phyloP scores from a whole-genome alignment of 2,329 filamentous ascomycete genomes.

The Xylariales sp. region DNA sequence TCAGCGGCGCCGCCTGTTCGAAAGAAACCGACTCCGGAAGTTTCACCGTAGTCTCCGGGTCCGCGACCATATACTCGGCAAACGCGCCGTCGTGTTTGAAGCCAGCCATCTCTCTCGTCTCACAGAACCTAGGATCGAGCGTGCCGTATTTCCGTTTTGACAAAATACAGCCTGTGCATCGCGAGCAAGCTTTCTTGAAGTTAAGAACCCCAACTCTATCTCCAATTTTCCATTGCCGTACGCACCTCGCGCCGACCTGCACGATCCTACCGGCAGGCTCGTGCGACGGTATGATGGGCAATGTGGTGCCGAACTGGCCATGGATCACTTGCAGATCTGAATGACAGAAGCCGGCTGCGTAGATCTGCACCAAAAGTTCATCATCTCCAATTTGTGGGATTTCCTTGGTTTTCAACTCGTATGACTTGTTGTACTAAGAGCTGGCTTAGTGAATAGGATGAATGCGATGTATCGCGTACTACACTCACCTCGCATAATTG shows the following conservation, averaged over 20 bases:
- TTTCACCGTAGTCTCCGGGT: slow-evolving; percentile 24
- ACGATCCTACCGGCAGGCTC: slow-evolving; percentile 30
- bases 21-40: slow-evolving; percentile 24
- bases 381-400: slow-evolving; percentile 19
- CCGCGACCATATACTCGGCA: slow-evolving; percentile 29
- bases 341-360: slow-evolving; percentile 33
- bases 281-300: slow-evolving; percentile 29
- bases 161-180: slow-evolving; percentile 24
- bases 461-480: too few relatives aligned
- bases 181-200: slow-evolving; percentile 27
- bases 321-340: slow-evolving; percentile 31
- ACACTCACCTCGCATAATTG: slow-evolving; percentile 4
- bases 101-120: slow-evolving; percentile 26
- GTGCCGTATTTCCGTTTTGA: slow-evolving; percentile 10
- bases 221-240: slow-evolving; percentile 22
- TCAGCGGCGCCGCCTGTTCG: slow-evolving; percentile 31
- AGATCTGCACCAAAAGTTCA: slow-evolving; percentile 27
- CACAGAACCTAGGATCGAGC: slow-evolving; percentile 28
- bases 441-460: too few relatives aligned
- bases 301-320: slow-evolving; percentile 24
- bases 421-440: slow-evolving; percentile 25
- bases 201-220: slow-evolving; percentile 32
- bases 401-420: slow-evolving; percentile 16
- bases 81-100: slow-evolving; percentile 31
- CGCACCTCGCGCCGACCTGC: slow-evolving; percentile 20